A percentile compares a stretch with the other conserved stretches of the same genome.
Evolutionary conservation across 257 asterid species (phyloP).

Genomic region (Solanum rostratum): DNA sequence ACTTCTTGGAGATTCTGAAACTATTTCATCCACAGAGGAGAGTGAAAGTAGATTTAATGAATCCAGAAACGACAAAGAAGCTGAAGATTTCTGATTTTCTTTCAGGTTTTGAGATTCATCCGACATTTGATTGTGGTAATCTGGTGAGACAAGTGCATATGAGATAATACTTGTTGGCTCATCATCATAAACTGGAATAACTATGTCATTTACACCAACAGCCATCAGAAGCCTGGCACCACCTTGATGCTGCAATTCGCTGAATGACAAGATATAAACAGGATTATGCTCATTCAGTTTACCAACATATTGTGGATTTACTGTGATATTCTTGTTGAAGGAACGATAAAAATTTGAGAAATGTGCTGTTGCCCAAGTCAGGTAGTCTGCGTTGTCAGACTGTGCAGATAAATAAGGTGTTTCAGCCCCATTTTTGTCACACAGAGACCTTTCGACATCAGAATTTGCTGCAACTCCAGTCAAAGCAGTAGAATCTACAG

Average conservation of each 20-base stretch:
- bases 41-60: constrained; percentile 31
- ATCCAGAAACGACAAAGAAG: constrained; percentile 34
- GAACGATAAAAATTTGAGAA: constrained; percentile 62
- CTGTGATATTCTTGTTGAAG: constrained; percentile 43
- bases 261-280: constrained; percentile 56
- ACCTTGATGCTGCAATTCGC: constrained; percentile 48
- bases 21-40: constrained; percentile 47
- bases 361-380: constrained; percentile 60
- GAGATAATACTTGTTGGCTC: constrained; percentile 93
- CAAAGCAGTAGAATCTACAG: background rate
- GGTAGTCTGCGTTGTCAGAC: constrained; percentile 43
- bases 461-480: background rate
- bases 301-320: constrained; percentile 43
- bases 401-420: constrained; percentile 28
- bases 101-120: constrained; percentile 54
- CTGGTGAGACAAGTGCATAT: constrained; percentile 59
- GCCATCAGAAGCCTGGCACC: constrained; percentile 67
- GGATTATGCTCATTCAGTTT: constrained; percentile 47
- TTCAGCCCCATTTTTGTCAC: constrained; percentile 24
- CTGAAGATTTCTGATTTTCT: constrained; percentile 14
- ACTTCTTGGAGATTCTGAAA: constrained; percentile 45
- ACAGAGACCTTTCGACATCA: background rate
- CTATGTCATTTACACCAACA: constrained; percentile 56
- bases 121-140: constrained; percentile 41
- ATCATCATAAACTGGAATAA: constrained; percentile 77